A percentile compares a stretch with the other conserved stretches of the same genome.
phyloP scores from a whole-genome alignment of 805 yeast genomes.

The Metschnikowia anglica region DNA sequence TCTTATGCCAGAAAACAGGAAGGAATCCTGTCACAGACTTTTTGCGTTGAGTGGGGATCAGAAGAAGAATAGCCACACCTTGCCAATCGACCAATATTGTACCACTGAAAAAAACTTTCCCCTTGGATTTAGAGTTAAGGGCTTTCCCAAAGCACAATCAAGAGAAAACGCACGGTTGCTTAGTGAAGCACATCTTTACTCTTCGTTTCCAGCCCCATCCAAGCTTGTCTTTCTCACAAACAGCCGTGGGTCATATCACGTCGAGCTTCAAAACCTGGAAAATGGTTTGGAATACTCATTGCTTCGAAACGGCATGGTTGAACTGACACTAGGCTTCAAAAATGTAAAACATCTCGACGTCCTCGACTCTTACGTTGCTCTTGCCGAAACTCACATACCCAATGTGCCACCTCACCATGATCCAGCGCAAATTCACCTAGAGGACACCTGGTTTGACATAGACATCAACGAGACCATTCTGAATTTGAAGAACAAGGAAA shows the following conservation, averaged over 20 bases:
- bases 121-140: constrained; percentile 25
- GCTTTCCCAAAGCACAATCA: constrained; percentile 26
- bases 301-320: constrained; percentile 24
- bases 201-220: constrained; percentile 29
- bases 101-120: constrained; percentile 14
- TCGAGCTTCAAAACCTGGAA: constrained; percentile 19
- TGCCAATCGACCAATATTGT: constrained; percentile 24
- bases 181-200: constrained; percentile 31
- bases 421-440: constrained; percentile 16
- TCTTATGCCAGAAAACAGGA: constrained; percentile 8
- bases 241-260: constrained; percentile 22
- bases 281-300: constrained; percentile 23
- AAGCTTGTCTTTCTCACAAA: constrained; percentile 32
- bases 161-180: constrained; percentile 26
- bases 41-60: constrained; percentile 20
- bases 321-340: constrained; percentile 10
- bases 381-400: constrained; percentile 15
- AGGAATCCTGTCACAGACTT: constrained; percentile 22
- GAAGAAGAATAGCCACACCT: constrained; percentile 5
- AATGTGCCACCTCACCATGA: background rate
- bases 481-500: constrained; percentile 18
- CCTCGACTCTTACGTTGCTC: constrained; percentile 16
- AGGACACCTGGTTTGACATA: constrained; percentile 26
- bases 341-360: constrained; percentile 9
- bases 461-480: constrained; percentile 24